Evolutionary conservation across 2,329 filamentous ascomycete genomes (phyloP), one percentile per base, ranked within the genome.

Genomic region (Fusarium praegraminearum): DNA sequence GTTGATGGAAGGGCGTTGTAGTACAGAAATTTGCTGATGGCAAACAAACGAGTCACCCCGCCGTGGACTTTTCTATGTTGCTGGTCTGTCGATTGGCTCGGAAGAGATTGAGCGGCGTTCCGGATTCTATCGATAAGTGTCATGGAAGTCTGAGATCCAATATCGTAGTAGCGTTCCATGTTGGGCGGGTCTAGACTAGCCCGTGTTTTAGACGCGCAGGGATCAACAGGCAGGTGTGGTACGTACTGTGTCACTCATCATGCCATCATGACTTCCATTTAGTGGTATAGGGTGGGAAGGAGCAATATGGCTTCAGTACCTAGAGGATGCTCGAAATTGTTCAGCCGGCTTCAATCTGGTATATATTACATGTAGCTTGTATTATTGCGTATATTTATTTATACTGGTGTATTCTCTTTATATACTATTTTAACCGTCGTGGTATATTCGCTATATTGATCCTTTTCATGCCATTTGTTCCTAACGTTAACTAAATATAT

Each of bases 41-140:
- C 57, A 60, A 63, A 67, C 26, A 63, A 60, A 64, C 53, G 67
- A 68, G 67, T 70, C 67, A 70, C 67, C 67, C 67, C 63, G 62
- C 62, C 50, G 47, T 45, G 38, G 49, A 36, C 46, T 47, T 51
- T 58, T 30, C 22, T 30, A 30, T 58, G 50, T 22, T 38, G 32
- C 44, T 36, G 16, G 38, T 47, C 20, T 53, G 16, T 64, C 43
- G 63, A 70, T 71, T 70, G 67, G 67, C 22, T 36, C 30, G 40
- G 38, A 20, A 44, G 15, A 20, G 20, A 36, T 24, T 18, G 20
- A 36, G 62, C 57, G 63, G 67, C 50, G 40, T 41, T 44, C 30
- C 8, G n/a, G 16, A 12, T 13, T 22, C 26, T 51, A 57, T 60
- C 52, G 58, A 68, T 61, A 57, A 61, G 67, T 57, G 67, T 65